Conservation (phyloP, 2,329 filamentous ascomycete genomes). For the Aspergillus fumigatus region DNA sequence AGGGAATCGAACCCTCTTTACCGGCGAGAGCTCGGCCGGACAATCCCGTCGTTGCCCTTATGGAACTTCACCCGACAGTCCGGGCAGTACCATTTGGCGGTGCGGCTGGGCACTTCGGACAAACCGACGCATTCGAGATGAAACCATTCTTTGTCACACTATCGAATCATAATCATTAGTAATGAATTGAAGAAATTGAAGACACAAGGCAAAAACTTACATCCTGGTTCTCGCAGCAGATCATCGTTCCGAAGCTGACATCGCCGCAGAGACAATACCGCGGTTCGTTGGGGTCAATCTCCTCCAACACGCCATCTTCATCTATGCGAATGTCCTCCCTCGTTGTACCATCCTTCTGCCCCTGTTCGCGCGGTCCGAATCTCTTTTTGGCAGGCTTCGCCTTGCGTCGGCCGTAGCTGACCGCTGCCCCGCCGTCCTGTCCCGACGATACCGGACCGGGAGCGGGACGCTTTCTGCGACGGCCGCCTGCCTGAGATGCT, state of each 20-base stretch:
- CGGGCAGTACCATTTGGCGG: conserved; percentile 63
- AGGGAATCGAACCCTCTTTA: background rate
- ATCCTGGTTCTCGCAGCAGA: conserved; percentile 60
- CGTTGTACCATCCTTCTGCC: conserved; percentile 20
- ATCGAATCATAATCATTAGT: conserved; percentile 13
- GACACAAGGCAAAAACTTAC: conserved; percentile 30
- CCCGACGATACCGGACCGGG: conserved; percentile 56
- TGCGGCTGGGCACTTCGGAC: conserved; percentile 54
- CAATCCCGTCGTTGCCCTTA: conserved; percentile 39
- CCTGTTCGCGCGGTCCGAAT: conserved; percentile 37
- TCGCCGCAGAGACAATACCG: conserved; percentile 62
- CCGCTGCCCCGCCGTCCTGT: conserved; percentile 57
- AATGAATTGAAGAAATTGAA: background rate
- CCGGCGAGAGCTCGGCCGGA: conserved; percentile 14
- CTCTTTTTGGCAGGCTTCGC: conserved; percentile 46
- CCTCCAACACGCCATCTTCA: conserved; percentile 45
- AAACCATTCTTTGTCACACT: conserved; percentile 66
- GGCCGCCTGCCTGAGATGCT: conserved; percentile 35
- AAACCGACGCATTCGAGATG: conserved; percentile 59
- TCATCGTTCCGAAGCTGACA: conserved; percentile 62
- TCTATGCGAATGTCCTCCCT: conserved; percentile 41
- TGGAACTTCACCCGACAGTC: conserved; percentile 52
- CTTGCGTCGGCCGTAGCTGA: conserved; percentile 58
- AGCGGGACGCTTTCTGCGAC: conserved; percentile 55
- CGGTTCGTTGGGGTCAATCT: conserved; percentile 58